Percentiles rank a stretch among this genome's conserved stretches.
Evolutionary conservation across 139 green algal genomes (phyloP).

Genomic region (Asterochloris sp.): DNA sequence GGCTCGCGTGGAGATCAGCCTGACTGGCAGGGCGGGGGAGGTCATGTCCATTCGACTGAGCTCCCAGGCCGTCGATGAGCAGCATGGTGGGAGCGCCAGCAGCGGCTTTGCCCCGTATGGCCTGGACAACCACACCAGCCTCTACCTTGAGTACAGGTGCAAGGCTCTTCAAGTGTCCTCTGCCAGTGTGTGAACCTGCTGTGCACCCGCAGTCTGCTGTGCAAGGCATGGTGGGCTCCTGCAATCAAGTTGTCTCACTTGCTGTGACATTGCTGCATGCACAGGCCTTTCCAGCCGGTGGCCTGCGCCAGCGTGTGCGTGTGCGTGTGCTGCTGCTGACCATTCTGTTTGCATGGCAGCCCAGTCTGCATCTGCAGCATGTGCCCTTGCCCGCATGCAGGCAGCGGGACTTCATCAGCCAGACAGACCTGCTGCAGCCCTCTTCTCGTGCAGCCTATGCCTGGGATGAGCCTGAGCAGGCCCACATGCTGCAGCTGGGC

Average conservation of each 20-base stretch:
- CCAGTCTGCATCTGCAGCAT: not conserved
- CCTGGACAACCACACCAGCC: constrained; percentile 82
- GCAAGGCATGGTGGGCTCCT: not conserved
- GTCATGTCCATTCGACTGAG: constrained; percentile 27
- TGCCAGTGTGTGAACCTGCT: not conserved
- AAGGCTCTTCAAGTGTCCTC: not conserved
- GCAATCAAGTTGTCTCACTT: not conserved
- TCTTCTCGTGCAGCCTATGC: constrained; percentile 78
- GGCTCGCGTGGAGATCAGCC: constrained; percentile 58
- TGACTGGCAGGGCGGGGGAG: constrained; percentile 64
- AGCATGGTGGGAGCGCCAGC: not conserved
- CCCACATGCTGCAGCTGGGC: constrained; percentile 60
- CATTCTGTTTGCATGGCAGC: not conserved
- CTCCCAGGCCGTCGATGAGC: constrained; percentile 44
- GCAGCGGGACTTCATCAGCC: constrained; percentile 29
- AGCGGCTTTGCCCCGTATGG: constrained; percentile 65
- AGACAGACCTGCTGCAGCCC: constrained; percentile 76
- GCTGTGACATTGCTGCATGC: not conserved
- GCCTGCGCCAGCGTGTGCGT: not conserved
- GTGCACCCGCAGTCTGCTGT: not conserved
- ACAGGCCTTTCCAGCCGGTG: not conserved
- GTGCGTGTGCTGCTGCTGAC: not conserved
- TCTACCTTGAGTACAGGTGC: constrained; percentile 52
- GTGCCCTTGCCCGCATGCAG: constrained; percentile 4
- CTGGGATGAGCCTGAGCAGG: constrained; percentile 76